These are phyloP conservation scores for Colletotrichum sp. DNA, from an alignment of 2,329 filamentous ascomycete species.

Conservation along the genomic window DNA sequence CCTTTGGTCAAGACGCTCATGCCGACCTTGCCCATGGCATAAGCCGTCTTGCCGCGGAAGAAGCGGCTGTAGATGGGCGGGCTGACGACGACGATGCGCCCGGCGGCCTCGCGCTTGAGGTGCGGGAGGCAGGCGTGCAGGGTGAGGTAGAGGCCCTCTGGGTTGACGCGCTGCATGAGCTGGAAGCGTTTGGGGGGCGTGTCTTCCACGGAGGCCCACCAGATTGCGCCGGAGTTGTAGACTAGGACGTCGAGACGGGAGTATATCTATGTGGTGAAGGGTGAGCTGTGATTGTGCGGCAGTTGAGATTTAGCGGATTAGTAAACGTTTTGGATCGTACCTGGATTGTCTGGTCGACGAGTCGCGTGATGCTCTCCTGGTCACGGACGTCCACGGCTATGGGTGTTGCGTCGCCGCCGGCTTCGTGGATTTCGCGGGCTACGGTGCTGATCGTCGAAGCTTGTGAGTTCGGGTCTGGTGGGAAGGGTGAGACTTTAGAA, in stretches of 20 bases:
- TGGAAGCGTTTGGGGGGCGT: conserved; percentile 77
- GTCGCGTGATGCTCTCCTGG: conserved; percentile 61
- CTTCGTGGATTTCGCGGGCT: conserved; percentile 71
- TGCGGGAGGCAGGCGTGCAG: conserved; percentile 73
- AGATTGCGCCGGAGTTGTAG: conserved; percentile 87
- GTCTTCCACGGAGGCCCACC: conserved; percentile 77
- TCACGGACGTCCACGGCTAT: conserved; percentile 74
- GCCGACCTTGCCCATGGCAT: conserved; percentile 78
- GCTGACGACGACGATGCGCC: conserved; percentile 77
- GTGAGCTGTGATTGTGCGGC: not conserved
- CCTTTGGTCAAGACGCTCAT: conserved; percentile 86
- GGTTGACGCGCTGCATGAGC: conserved; percentile 78
- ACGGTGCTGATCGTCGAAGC: conserved; percentile 83
- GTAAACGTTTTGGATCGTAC: conserved; percentile 24
- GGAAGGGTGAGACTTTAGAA: conserved; percentile 61
- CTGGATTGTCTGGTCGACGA: conserved; percentile 64
- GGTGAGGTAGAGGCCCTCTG: conserved; percentile 76
- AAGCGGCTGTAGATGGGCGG: conserved; percentile 88
- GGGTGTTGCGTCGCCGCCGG: conserved; percentile 68
- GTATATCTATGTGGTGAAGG: conserved; percentile 46
- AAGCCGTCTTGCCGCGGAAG: conserved; percentile 85
- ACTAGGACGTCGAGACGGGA: conserved; percentile 74
- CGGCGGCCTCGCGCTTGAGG: conserved; percentile 58
- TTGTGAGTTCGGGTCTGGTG: conserved; percentile 77
- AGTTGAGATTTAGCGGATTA: not conserved